phyloP scores from a whole-genome alignment of 805 yeast genomes.

The Monosporozyma servazzii region DNA sequence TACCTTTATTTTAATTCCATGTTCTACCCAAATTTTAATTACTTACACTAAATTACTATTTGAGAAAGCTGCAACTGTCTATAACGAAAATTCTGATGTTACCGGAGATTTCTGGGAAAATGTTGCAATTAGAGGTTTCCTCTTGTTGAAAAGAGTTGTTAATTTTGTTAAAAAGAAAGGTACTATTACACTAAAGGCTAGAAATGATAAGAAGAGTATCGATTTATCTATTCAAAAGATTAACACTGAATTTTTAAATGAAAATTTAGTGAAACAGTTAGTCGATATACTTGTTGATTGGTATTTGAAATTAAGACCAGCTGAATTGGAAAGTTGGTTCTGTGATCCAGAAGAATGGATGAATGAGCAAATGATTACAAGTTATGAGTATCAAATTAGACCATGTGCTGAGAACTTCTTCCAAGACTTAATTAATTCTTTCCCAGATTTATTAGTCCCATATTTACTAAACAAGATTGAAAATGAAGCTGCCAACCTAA shows the following conservation, averaged over 20 bases:
- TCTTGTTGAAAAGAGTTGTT: conserved; percentile 55
- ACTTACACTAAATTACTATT: conserved; percentile 53
- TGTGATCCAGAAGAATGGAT: conserved; percentile 91
- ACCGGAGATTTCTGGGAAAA: conserved; percentile 65
- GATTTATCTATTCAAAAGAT: conserved; percentile 46
- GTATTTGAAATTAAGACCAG: conserved; percentile 65
- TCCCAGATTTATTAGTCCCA: conserved; percentile 45
- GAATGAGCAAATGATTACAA: conserved; percentile 63
- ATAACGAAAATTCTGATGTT: conserved; percentile 42
- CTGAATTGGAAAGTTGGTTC: conserved; percentile 74
- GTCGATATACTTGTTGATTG: conserved; percentile 60
- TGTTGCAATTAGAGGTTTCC: conserved; percentile 55
- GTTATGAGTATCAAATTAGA: conserved; percentile 77
- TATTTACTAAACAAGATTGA: conserved; percentile 53
- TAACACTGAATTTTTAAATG: conserved; percentile 48
- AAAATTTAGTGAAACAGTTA: conserved; percentile 44
- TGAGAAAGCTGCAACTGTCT: conserved; percentile 55
- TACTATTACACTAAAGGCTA: conserved; percentile 54
- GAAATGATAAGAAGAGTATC: conserved; percentile 56
- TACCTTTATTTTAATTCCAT: conserved; percentile 59
- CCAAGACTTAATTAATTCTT: conserved; percentile 59
- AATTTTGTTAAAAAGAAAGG: conserved; percentile 57
- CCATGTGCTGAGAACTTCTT: conserved; percentile 84
- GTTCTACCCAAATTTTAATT: conserved; percentile 50
- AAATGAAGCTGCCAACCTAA: conserved; percentile 28